phyloP scores from a whole-genome alignment of 148 eudicot genomes.

The Tetragonia tetragonoides region DNA sequence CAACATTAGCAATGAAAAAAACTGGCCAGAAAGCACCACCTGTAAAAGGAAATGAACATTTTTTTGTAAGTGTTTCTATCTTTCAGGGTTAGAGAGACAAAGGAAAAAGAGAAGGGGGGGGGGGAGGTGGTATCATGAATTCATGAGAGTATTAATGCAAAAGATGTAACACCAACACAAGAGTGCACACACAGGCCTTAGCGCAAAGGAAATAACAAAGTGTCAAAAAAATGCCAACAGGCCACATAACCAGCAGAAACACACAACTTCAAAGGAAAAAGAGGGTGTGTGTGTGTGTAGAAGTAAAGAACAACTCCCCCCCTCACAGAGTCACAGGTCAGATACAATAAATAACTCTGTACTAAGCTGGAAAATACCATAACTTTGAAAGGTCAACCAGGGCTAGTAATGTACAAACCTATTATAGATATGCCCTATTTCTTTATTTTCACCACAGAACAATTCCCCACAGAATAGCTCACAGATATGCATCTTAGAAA shows the following conservation, averaged over 20 bases:
- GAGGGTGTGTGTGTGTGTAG: neutral
- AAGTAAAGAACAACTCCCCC: neutral
- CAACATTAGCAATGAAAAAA: slow-evolving; percentile 80
- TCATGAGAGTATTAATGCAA: neutral
- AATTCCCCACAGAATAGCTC: neutral
- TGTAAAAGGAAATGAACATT: slow-evolving; percentile 33
- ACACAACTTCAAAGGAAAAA: neutral
- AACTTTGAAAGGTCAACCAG: neutral
- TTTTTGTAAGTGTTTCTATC: slow-evolving; percentile 8
- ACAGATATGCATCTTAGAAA: neutral
- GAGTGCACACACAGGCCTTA: neutral
- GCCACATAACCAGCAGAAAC: neutral
- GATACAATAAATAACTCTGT: neutral
- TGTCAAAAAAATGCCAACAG: neutral
- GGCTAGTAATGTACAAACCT: neutral
- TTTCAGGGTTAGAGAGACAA: slow-evolving; percentile 5
- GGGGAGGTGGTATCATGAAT: neutral
- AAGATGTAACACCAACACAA: neutral
- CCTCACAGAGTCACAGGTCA: neutral
- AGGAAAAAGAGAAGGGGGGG: no score
- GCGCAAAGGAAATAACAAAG: neutral
- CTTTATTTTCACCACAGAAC: neutral
- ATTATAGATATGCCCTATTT: neutral
- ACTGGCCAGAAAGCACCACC: slow-evolving; percentile 94
- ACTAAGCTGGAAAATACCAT: neutral